Evolutionary conservation across 352 stramenopile species (phyloP), one percentile per base, ranked within the genome.

Genomic region (Globisporangium spiculum): DNA sequence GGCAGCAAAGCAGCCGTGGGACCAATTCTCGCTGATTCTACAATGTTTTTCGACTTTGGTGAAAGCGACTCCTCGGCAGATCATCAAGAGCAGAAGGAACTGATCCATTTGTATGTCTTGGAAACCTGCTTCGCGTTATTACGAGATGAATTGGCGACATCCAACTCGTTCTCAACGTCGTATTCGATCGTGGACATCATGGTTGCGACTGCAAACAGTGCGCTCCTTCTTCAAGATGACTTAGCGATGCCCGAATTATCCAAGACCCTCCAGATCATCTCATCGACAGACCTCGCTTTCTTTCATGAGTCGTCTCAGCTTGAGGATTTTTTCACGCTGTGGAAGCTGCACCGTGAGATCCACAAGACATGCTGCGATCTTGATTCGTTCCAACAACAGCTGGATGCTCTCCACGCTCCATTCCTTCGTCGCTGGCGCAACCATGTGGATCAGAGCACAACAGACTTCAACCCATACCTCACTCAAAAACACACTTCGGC

Each of bases 251-350:
- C 67, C 8, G 77, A 85, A 32, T 65, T 91, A 18, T 77, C 70
- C 18, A 94, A 94, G 68, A 89, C 76, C 3, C 67, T 94, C 2
- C 83, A 94, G 64, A 94, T 94, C 61, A 90, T 94, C 26, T 74
- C 86, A 1, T 92, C 84, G 32, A 94, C 86, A 7, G 83, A 94
- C 38, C 65, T 91, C 7, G 68, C 70, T 3, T 92, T 91, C 53
- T 94, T 90, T 48, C 66, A 63, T 5, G 78, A 91, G 4, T 50
- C 77, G 7, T 65, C 71, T 22, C 81, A 94, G 65, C 73, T 90
- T 60, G 74, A 83, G 9, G 84, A 94, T 46, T 74, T 94, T 8
- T 70, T 78, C 18, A 75, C 76, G 20, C 70, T 94, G 8, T 94
- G 86, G 86, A 69, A 77, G 26, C 66, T 89, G 30, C 79, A 92